Evolutionary conservation across 139 green algal species (phyloP), one percentile per base, ranked within the genome.

Genomic region (Marvania coccoides): DNA sequence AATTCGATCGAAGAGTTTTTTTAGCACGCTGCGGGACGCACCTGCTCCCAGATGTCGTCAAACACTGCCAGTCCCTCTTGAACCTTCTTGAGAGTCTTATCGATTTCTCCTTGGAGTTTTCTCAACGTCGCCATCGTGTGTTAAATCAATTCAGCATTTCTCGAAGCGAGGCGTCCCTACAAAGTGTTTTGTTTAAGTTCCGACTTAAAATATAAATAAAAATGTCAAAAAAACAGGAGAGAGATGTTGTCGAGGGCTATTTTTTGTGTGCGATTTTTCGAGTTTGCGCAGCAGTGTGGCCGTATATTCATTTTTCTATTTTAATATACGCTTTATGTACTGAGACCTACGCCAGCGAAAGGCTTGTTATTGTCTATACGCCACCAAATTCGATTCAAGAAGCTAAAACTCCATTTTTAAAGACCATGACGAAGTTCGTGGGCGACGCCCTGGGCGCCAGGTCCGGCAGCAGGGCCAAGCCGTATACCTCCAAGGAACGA

Each of bases 51-150:
- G 55, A 96, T 95, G 19, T 89, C 77, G 47, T 99, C 91, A 63
- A 98, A 99, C 3, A 95, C 70, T n/a, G 94, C 88, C 35, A 98
- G 83, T 6, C 94, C 94, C 65, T 99, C 94, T 23, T 91, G 72
- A 2, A 98, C 87, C 67, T 96, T 96, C 69, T 97, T 97, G 6
- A 98, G 66, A 0, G 85, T 90, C 26, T 82, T 62, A 54, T 96
- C 92, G 31, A 99, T 98, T 62, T 98, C 93, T 7, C 69, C 63
- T 36, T 98, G 94, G 0, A 98, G 83, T 62, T 95, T 96, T 3
- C 92, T 60, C 19, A 87, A 76, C 19, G 87, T 87, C 15, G 77
- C 88, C 92, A 97, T 97, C 29, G 10, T n/a, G n/a, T n/a, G n/a
- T n/a, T n/a, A n/a, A n/a, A n/a, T n/a, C n/a, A n/a, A n/a, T n/a